Conservation (phyloP, 2,329 filamentous ascomycete species). For the Pseudopyrenochaeta lycopersici region DNA sequence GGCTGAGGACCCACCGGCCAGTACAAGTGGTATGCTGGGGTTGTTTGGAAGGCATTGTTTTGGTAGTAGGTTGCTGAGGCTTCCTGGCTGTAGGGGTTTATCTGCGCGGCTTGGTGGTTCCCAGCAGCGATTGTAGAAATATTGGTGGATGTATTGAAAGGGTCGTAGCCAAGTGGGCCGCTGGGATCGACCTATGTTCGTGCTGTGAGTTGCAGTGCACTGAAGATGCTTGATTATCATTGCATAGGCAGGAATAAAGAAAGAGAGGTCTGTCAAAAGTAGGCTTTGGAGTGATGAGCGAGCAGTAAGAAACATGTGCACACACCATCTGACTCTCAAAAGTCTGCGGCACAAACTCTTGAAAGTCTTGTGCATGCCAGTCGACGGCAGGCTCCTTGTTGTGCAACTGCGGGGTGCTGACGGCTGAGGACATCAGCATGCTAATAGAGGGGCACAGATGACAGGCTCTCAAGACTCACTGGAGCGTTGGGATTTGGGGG, state of each 20-base stretch:
- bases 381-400: constrained; percentile 58
- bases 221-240: neutral
- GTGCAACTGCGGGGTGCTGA: constrained; percentile 55
- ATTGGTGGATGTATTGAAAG: constrained; percentile 50
- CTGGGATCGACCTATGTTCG: constrained; percentile 43
- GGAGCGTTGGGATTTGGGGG: constrained; percentile 67
- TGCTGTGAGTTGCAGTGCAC: constrained; percentile 3
- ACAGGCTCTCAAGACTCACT: constrained; percentile 41
- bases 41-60: constrained; percentile 62
- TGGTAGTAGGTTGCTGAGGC: constrained; percentile 73
- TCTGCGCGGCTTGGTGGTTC: constrained; percentile 49
- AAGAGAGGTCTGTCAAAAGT: neutral
- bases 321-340: constrained; percentile 63
- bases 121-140: constrained; percentile 46
- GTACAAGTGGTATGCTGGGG: constrained; percentile 83
- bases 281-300: neutral
- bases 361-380: constrained; percentile 59
- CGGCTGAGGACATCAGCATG: constrained; percentile 41
- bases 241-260: neutral
- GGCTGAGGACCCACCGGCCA: constrained; percentile 84
- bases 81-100: constrained; percentile 80
- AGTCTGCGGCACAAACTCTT: constrained; percentile 64
- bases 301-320: constrained; percentile 14
- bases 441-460: constrained; percentile 1
- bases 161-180: constrained; percentile 51